Percentiles rank a stretch among this genome's conserved stretches.
phyloP scores from a whole-genome alignment of 495 filamentous ascomycete genomes.

The Physcia stellaris region DNA sequence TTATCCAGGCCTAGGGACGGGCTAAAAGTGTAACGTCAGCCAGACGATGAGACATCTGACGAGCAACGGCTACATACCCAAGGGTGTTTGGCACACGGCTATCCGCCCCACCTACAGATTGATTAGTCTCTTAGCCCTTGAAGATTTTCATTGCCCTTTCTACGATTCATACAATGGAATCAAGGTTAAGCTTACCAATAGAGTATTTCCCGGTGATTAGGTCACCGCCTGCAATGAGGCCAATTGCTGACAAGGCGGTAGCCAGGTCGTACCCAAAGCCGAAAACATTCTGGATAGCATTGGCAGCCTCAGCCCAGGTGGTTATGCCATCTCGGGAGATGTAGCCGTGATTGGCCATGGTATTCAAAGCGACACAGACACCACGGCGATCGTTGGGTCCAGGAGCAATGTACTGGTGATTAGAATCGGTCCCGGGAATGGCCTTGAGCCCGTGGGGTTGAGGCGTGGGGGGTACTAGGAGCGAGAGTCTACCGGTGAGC shows the following conservation, averaged over 20 bases:
- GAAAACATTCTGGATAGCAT: conserved; percentile 15
- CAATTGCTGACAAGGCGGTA: conserved; percentile 14
- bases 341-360: conserved; percentile 38
- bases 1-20: too few relatives aligned
- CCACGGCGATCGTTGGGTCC: conserved; percentile 15
- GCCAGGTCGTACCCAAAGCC: conserved; percentile 13
- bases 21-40: too few relatives aligned
- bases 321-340: conserved; percentile 29
- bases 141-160: too few relatives aligned
- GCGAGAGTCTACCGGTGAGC: conserved; percentile 8
- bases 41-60: too few relatives aligned
- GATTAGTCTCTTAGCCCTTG: too few relatives aligned
- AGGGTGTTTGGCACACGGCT: conserved; percentile 15
- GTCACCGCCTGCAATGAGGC: conserved; percentile 16
- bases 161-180: neutral
- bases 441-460: conserved; percentile 6
- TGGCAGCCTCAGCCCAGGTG: conserved; percentile 15
- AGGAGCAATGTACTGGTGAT: conserved; percentile 12
- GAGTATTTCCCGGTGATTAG: conserved; percentile 14
- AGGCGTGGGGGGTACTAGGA: conserved; percentile 10
- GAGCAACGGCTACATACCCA: too few relatives aligned
- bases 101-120: too few relatives aligned
- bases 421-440: conserved; percentile 11
- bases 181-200: conserved; percentile 12
- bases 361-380: conserved; percentile 35